Percentiles rank a stretch among this genome's conserved stretches.
These are phyloP conservation scores for Castanea crenata DNA, from an alignment of 306 rosid genomes.

Conservation along the genomic window DNA sequence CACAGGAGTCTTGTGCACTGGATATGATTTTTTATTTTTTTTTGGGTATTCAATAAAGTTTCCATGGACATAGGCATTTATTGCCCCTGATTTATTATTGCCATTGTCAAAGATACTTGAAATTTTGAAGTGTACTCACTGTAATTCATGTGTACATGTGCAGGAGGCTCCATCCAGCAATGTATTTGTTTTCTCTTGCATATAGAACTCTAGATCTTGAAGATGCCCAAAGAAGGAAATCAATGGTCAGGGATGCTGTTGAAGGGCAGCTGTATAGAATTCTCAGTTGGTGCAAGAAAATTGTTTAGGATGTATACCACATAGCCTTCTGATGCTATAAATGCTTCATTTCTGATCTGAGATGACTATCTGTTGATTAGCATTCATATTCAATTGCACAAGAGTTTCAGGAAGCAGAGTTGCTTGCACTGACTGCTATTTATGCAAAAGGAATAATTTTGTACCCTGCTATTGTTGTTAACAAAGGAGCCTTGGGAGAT, in stretches of 20 bases:
- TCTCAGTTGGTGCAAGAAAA: constrained; percentile 84
- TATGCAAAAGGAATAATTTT: constrained; percentile 6
- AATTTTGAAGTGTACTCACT: constrained; percentile 9
- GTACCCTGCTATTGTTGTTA: constrained; percentile 16
- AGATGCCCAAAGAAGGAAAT: constrained; percentile 66
- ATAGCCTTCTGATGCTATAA: constrained; percentile 1
- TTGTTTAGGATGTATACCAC: constrained; percentile 35
- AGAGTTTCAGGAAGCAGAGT: neutral
- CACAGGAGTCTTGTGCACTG: too few relatives aligned
- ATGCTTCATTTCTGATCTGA: constrained; percentile 12
- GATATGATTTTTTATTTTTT: neutral
- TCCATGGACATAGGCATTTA: neutral
- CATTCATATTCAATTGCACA: constrained; percentile 1
- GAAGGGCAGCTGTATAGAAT: constrained; percentile 50
- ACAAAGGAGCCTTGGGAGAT: constrained; percentile 24
- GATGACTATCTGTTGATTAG: neutral
- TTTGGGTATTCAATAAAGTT: neutral
- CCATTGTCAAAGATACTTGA: neutral
- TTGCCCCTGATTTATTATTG: neutral
- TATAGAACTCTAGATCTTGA: constrained; percentile 92
- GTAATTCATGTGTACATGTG: constrained; percentile 26
- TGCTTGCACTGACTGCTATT: neutral
- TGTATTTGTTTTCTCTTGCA: constrained; percentile 88
- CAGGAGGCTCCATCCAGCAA: constrained; percentile 97
- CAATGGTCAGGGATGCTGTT: constrained; percentile 37